Conservation (phyloP, 441 rosid species). For the Populus trichocarpa region DNA sequence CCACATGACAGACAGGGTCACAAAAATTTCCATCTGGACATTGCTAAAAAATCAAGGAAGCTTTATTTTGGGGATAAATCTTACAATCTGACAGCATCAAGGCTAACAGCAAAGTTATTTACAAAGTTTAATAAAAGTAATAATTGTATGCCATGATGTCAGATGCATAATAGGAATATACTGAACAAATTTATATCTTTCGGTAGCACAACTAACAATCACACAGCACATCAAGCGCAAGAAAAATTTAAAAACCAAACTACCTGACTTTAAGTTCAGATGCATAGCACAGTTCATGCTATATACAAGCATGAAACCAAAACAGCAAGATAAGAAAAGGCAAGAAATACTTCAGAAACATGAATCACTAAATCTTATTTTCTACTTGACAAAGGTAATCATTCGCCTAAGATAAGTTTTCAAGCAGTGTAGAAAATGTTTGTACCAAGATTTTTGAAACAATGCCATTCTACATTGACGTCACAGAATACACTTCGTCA, state of each 20-base stretch:
- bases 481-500: slow-evolving; percentile 11
- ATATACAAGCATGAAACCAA: background rate
- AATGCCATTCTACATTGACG: slow-evolving; percentile 14
- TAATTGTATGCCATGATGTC: background rate
- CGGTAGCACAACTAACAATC: background rate
- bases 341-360: background rate
- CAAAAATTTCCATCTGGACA: background rate
- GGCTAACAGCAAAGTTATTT: background rate
- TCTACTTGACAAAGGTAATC: slow-evolving; percentile 10
- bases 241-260: background rate
- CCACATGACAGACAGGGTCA: background rate
- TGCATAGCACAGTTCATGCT: background rate
- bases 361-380: slow-evolving; percentile 16
- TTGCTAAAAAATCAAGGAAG: background rate
- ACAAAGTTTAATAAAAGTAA: background rate
- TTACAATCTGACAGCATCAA: background rate
- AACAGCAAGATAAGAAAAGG: background rate
- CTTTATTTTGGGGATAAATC: background rate
- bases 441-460: slow-evolving; percentile 20
- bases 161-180: background rate
- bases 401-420: slow-evolving; percentile 6
- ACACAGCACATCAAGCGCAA: background rate
- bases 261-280: background rate
- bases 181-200: background rate
- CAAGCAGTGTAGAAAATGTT: slow-evolving; percentile 13